These are phyloP conservation scores for Torrubiellomyces zombiae DNA, from an alignment of 2,329 filamentous ascomycete species.

Conservation along the genomic window DNA sequence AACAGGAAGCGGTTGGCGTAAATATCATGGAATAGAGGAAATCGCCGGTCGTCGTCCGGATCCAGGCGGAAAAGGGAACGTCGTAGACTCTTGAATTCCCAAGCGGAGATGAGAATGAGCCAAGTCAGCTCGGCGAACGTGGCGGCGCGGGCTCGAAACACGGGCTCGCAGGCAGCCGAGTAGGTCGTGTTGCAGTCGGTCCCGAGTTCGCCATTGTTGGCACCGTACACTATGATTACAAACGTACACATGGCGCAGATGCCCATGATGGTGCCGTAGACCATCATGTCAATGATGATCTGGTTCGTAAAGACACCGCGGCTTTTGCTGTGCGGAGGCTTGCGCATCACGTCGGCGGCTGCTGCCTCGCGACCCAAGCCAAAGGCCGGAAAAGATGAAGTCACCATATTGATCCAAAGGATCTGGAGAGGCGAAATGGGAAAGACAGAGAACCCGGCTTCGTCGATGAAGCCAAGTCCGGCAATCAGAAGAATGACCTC, in stretches of 20 bases:
- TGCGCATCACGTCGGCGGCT: constrained; percentile 58
- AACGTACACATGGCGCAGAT: constrained; percentile 49
- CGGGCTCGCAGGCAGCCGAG: constrained; percentile 36
- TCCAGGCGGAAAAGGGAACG: constrained; percentile 55
- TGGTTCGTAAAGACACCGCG: constrained; percentile 63
- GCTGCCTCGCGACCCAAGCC: constrained; percentile 69
- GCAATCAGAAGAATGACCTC: constrained; percentile 69
- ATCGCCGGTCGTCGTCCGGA: constrained; percentile 29
- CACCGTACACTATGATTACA: constrained; percentile 45
- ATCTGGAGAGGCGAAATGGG: constrained; percentile 75
- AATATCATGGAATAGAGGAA: constrained; percentile 43
- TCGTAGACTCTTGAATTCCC: constrained; percentile 61
- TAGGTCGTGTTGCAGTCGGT: constrained; percentile 44
- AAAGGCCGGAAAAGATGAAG: constrained; percentile 74
- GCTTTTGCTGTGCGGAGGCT: constrained; percentile 55
- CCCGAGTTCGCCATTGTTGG: constrained; percentile 38
- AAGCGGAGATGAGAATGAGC: constrained; percentile 57
- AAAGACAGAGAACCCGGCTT: constrained; percentile 57
- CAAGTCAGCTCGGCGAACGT: constrained; percentile 60
- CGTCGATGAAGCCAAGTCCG: constrained; percentile 67
- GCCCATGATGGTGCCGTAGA: constrained; percentile 67
- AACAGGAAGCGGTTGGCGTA: constrained; percentile 57
- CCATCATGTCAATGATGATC: constrained; percentile 61
- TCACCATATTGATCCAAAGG: constrained; percentile 90
- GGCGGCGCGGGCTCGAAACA: constrained; percentile 55